Base-by-base conservation (phyloP, 2,329 filamentous ascomycete genomes). In the Colletotrichum coccodes region DNA sequence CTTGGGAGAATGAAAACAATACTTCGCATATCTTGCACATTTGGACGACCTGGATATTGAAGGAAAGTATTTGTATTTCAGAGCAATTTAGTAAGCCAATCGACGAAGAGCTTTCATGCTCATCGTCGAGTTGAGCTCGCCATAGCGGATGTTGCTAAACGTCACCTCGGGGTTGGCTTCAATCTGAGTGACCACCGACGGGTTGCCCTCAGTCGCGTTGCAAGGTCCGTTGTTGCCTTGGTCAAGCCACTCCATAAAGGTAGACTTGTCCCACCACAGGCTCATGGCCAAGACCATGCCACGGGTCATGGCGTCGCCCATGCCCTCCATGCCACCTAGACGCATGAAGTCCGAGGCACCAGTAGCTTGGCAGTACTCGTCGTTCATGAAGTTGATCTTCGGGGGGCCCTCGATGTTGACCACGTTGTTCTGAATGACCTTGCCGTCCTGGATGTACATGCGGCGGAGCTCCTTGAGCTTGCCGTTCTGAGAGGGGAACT, bases 231-330 rank as follows among this genome's bases (percentile, higher is more conserved):
- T 77, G 40, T 77, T 79, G 7, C 82, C 79, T 59, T 80, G 77
- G 72, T 90, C 87, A 11, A 90, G 80, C 87, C 87, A 90, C 49
- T 84, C 81, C 87, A 90, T 89, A 69, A 82, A 85, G 49, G 81
- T 81, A 14, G 80, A 74, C 14, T 82, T 79, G 68, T 88, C 86
- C 78, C 86, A 86, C 87, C 87, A 89, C 70, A 90, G 82, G 74
- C 82, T 83, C 71, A 89, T 81, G 14, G 83, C 81, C 30, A 88
- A 78, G 2, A 87, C 86, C 86, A 87, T 87, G 53, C 83, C 85
- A 16, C 84, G 79, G 26, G 73, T 76, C 63, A 87, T 75, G 0
- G 85, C 79, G 26, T 81, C 74, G 0, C 82, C 82, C 78, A 84
- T 82, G 8, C 75, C 79, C 40, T 79, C 78, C 73, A 82, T 77